Base-by-base conservation (phyloP, 177 flowering plant genomes). In the Vitis hybrid region DNA sequence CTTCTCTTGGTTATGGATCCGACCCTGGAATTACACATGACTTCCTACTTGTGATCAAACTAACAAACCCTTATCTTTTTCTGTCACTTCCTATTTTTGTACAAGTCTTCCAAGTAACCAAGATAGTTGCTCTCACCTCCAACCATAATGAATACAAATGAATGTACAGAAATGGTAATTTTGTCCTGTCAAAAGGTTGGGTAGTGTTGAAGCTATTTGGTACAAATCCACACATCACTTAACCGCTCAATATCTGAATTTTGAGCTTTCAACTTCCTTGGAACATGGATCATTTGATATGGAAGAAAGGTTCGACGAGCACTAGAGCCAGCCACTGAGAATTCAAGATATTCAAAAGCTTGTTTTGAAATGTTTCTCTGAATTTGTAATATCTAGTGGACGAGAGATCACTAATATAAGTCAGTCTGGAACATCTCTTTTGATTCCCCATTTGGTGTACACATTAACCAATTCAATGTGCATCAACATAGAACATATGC, bases 101-200 rank as follows among this genome's bases (percentile, higher is more conserved):
- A 90, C 91, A 90, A 84, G 80, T 91, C 94, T 76, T 91, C 97
- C 74, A 91, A 70, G 73, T 91, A 91, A 62, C 87, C 94, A 72
- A 91, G 80, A 72, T 86, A 82, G 67, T 80, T 86, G 48, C 68
- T 81, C 51, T 80, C 91, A 73, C 83, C 89, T 77, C 86, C 82
- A 49, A 91, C 89, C 91, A 88, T 86, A 51, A 90, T 81, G 73
- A 79, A 83, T 45, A 90, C 93, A 81, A 91, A 91, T 8, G 97
- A 87, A 68, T 86, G 91, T 72, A 78, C 78, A 64, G 62, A 19
- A 64, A 78, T 72, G 18, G 61, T 55, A 4, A 26, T 21, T 19
- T 67, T 73, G 68, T 75, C 68, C 11, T 78, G 60, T 55, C 51
- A 67, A 75, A 78, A 78, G 13, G 75, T 65, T 79, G 0, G 26